phyloP scores from a whole-genome alignment of 2,329 filamentous ascomycete genomes.

The Botrytis deweyae region DNA sequence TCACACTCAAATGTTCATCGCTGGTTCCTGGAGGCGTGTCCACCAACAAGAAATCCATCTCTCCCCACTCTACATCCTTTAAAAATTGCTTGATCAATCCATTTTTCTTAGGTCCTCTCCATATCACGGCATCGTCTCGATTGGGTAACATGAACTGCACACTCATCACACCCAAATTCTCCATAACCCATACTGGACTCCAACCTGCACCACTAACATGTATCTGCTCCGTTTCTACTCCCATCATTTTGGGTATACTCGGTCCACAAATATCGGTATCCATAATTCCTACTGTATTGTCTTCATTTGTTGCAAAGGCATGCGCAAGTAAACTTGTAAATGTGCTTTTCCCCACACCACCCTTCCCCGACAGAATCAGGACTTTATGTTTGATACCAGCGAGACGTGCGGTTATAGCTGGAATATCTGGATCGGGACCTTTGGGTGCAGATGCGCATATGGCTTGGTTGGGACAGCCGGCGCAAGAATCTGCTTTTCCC shows the following conservation, averaged over 20 bases:
- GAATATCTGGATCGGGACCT: slow-evolving; percentile 91
- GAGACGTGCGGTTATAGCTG: slow-evolving; percentile 80
- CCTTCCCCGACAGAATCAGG: slow-evolving; percentile 86
- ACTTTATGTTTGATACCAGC: slow-evolving; percentile 86
- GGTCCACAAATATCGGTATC: slow-evolving; percentile 98
- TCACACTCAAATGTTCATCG: slow-evolving; percentile 94
- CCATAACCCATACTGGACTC: slow-evolving; percentile 93
- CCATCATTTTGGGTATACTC: slow-evolving; percentile 98
- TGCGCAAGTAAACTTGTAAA: slow-evolving; percentile 87
- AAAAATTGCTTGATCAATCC: slow-evolving; percentile 97
- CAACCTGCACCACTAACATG: slow-evolving; percentile 86
- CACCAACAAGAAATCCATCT: slow-evolving; percentile 87
- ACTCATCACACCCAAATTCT: slow-evolving; percentile 94
- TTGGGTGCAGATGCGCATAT: slow-evolving; percentile 95
- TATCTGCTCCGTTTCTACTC: slow-evolving; percentile 89
- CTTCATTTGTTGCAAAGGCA: slow-evolving; percentile 79
- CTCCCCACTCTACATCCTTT: slow-evolving; percentile 97
- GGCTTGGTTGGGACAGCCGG: slow-evolving; percentile 90
- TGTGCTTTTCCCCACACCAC: slow-evolving; percentile 94
- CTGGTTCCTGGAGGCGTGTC: slow-evolving; percentile 95
- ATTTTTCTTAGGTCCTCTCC: slow-evolving; percentile 98
- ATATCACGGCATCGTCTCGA: slow-evolving; percentile 92
- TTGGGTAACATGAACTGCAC: slow-evolving; percentile 98
- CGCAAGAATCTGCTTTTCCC: slow-evolving; percentile 77
- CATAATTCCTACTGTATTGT: slow-evolving; percentile 86